Evolutionary conservation across 208 protist genomes (phyloP), one percentile per base, ranked within the genome.

Genomic region (Acanthamoeba lenticulata): DNA sequence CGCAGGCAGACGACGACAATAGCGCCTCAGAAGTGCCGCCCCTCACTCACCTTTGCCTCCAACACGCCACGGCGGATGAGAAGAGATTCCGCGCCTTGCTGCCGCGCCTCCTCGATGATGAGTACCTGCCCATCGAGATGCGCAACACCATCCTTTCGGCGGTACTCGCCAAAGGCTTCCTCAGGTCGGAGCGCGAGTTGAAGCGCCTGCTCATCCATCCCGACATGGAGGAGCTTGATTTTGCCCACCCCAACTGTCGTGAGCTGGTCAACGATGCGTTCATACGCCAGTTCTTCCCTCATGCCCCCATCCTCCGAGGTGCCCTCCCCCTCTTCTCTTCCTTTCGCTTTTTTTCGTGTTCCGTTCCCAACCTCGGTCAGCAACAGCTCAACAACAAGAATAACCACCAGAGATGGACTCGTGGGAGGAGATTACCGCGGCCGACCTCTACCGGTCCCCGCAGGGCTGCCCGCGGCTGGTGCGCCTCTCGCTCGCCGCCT

Each of bases 141-240:
- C 69, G 69, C 19, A 79, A 79, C 38, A 15, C 6, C 11, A 38
- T 79, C 38, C 9, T 24, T 5, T 79, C 69, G 34, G 27, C 69
- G 34, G 69, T 34, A 3, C 69, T 79, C 1, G 69, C 69, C 29
- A 55, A 40, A 27, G 69, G 69, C 9, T 79, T 44, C 38, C 69
- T 79, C 2, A 24, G 9, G 17, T 29, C 69, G 13, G 38, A 79
- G 27, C 69, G 69, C 0, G 69, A 79, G 69, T 27, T 79, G 32
- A 13, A 47, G 38, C 69, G 69, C 3, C 69, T 79, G 32, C 69
- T 79, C 5, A 9, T 79, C 1, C 29, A 79, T 9, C 6, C 34
- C 69, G 69, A 79, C 69, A 79, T 45, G 32, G 69, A 79, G 38
- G 69, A 79, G 29, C 69, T 79, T 5, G 38, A 79, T 34, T 79